These are phyloP conservation scores for Avena sativa DNA, from an alignment of 176 grass and related monocot species.

Conservation along the genomic window DNA sequence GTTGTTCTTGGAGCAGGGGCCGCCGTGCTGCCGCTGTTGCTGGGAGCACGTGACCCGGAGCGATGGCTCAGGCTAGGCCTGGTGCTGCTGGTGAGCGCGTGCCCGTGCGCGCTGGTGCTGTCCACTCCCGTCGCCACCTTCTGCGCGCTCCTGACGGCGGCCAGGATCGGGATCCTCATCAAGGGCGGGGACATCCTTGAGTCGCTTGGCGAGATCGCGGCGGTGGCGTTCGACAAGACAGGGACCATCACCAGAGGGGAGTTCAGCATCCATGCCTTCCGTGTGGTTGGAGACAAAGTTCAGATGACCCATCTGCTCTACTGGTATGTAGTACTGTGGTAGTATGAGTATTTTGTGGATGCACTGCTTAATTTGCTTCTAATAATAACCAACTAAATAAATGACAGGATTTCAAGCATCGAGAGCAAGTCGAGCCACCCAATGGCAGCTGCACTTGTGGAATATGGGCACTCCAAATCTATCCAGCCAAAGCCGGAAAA, in stretches of 20 bases:
- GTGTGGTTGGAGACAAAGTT: slow-evolving; percentile 35
- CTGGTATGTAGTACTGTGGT: too few relatives aligned
- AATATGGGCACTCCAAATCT: slow-evolving; percentile 55
- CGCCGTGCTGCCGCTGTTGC: slow-evolving; percentile 46
- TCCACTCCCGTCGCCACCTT: slow-evolving; percentile 78
- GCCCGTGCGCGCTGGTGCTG: slow-evolving; percentile 79
- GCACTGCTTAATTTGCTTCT: too few relatives aligned
- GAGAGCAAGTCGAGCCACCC: slow-evolving; percentile 90
- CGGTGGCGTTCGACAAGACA: slow-evolving; percentile 77
- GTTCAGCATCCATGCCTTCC: slow-evolving; percentile 60
- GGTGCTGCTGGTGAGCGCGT: slow-evolving; percentile 77
- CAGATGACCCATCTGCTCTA: slow-evolving; percentile 52
- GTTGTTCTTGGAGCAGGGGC: slow-evolving; percentile 48
- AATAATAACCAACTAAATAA: too few relatives aligned
- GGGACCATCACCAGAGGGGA: slow-evolving; percentile 78
- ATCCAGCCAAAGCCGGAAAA: slow-evolving; percentile 53
- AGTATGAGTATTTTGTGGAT: too few relatives aligned
- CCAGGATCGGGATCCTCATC: slow-evolving; percentile 63
- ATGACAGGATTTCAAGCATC: slow-evolving; percentile 67
- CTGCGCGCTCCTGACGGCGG: slow-evolving; percentile 69
- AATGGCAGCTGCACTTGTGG: slow-evolving; percentile 79
- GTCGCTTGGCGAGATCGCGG: slow-evolving; percentile 47
- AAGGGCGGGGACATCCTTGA: slow-evolving; percentile 86
- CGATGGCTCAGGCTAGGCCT: slow-evolving; percentile 60
- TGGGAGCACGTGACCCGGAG: slow-evolving; percentile 30